Percentiles rank a stretch among this genome's conserved stretches.
Conservation (phyloP, 2,329 filamentous ascomycete genomes). For the Calonectria pauciramosa region DNA sequence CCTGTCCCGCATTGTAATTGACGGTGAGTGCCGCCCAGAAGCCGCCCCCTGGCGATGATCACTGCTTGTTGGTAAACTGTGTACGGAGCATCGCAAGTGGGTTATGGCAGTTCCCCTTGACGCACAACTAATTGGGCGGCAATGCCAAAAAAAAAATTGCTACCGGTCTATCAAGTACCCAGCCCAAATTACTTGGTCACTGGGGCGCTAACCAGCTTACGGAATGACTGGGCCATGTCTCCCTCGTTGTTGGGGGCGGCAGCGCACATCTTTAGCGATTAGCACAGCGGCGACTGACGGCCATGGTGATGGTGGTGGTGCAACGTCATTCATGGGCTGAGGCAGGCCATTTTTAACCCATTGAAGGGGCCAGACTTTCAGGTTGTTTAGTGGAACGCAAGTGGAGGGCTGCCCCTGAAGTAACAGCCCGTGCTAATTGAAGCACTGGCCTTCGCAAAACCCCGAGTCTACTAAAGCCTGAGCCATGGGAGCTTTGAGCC, state of each 20-base stretch:
- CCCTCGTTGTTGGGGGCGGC: background rate
- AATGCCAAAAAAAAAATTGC: background rate
- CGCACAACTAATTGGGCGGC: constrained; percentile 1
- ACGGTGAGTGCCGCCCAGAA: constrained; percentile 11
- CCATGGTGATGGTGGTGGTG: constrained; percentile 1
- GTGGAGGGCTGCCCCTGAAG: constrained; percentile 16
- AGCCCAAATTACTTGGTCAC: background rate
- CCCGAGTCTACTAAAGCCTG: background rate
- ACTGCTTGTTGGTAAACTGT: background rate
- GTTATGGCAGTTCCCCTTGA: background rate
- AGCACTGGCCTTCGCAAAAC: constrained; percentile 4
- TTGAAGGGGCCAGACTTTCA: constrained; percentile 8
- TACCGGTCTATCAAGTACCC: background rate
- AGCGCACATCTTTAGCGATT: background rate
- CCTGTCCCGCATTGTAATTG: constrained; percentile 5
- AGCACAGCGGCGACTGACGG: constrained; percentile 5
- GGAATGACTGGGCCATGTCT: background rate
- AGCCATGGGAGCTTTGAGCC: background rate
- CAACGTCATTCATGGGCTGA: constrained; percentile 28
- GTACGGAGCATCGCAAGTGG: constrained; percentile 1
- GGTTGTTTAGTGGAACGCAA: constrained; percentile 3
- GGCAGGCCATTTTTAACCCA: constrained; percentile 5
- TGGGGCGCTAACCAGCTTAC: background rate
- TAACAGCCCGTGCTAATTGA: constrained; percentile 13
- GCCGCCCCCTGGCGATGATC: constrained; percentile 10